Conservation (phyloP, 1,284 basidiomycete species). For the Puccinia horiana region DNA sequence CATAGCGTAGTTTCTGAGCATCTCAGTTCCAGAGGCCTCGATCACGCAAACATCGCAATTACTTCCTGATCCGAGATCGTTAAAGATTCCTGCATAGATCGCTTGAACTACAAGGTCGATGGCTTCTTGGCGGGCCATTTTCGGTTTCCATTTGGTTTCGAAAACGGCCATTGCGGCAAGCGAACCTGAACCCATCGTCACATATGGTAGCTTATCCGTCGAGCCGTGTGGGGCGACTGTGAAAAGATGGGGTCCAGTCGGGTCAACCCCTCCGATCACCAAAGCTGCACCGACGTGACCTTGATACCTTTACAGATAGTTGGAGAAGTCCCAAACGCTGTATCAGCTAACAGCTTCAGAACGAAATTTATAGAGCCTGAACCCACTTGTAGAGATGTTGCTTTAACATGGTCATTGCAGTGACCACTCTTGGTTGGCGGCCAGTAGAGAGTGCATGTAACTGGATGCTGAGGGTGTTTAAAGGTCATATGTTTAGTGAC, state of each 20-base stretch:
- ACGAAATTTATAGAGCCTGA: background rate
- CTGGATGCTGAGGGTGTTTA: conserved; percentile 69
- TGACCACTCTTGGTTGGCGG: conserved; percentile 83
- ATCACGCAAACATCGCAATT: conserved; percentile 98
- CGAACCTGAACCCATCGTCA: conserved; percentile 96
- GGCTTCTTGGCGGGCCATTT: conserved; percentile 79
- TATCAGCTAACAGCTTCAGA: background rate
- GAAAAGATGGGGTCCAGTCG: conserved; percentile 90
- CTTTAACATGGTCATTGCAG: conserved; percentile 97
- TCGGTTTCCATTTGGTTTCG: conserved; percentile 79
- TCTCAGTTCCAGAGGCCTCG: conserved; percentile 69
- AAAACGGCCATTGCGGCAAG: conserved; percentile 99
- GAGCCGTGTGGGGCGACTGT: conserved; percentile 96
- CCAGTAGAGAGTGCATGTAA: conserved; percentile 81
- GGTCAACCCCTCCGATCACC: conserved; percentile 93
- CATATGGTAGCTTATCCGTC: conserved; percentile 97
- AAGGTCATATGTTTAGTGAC: conserved; percentile 73
- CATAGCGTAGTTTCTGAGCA: conserved; percentile 75
- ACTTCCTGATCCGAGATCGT: conserved; percentile 95
- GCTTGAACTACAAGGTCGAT: conserved; percentile 81
- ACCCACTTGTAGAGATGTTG: conserved; percentile 76
- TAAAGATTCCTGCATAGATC: conserved; percentile 95
- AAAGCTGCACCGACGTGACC: conserved; percentile 93
- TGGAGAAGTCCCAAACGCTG: background rate
- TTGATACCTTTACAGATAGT: conserved; percentile 69